phyloP scores from a whole-genome alignment of 1,284 basidiomycete species.

The Trametes polyzona region DNA sequence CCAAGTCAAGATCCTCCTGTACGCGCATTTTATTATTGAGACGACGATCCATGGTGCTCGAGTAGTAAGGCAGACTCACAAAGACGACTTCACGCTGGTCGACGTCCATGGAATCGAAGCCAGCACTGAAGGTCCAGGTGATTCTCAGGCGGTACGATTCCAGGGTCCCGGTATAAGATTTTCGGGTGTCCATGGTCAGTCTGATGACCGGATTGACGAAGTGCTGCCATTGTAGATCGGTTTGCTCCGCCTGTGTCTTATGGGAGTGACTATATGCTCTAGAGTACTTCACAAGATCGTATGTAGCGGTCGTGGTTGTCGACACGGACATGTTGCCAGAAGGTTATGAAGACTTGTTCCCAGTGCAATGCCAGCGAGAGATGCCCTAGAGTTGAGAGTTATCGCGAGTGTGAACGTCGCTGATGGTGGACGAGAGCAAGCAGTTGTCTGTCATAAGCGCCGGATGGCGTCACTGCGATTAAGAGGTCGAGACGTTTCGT shows the following conservation, averaged over 20 bases:
- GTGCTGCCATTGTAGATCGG: conserved; percentile 68
- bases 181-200: conserved; percentile 64
- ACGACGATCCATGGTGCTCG: too few species aligned
- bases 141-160: conserved; percentile 67
- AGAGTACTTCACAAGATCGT: conserved; percentile 67
- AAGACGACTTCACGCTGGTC: conserved; percentile 62
- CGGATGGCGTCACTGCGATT: too few species aligned
- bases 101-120: conserved; percentile 38
- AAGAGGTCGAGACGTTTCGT: too few species aligned
- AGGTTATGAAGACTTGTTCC: neutral
- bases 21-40: too few species aligned
- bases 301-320: conserved; percentile 59
- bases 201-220: conserved; percentile 69
- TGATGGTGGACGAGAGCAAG: too few species aligned
- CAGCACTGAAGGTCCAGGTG: conserved; percentile 58
- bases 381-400: too few species aligned
- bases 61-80: conserved; percentile 47
- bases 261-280: conserved; percentile 52
- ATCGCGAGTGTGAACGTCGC: too few species aligned
- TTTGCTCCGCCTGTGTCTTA: conserved; percentile 19
- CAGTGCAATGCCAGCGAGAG: too few species aligned
- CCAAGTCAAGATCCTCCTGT: conserved; percentile 75
- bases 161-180: conserved; percentile 48
- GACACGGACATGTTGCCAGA: conserved; percentile 51
- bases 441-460: too few species aligned